Conservation (phyloP, 2,329 filamentous ascomycete species). For the Periconia macrospinosa region DNA sequence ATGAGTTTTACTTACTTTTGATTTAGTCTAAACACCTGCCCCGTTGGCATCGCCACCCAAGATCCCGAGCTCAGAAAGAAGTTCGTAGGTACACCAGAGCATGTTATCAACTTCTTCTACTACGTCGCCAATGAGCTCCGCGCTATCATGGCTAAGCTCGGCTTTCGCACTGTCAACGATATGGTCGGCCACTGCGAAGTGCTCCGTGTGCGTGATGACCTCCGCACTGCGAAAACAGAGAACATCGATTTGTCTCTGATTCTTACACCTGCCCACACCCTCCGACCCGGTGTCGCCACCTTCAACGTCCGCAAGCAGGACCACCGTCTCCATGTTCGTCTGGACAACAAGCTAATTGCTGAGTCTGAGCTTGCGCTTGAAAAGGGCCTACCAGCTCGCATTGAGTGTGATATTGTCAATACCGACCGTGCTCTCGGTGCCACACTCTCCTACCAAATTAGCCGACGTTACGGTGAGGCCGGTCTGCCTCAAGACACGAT, state of each 20-base stretch:
- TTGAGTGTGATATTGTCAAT: conserved; percentile 96
- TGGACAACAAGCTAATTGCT: conserved; percentile 96
- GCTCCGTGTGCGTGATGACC: conserved; percentile 82
- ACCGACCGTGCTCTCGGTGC: conserved; percentile 93
- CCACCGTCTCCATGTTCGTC: conserved; percentile 85
- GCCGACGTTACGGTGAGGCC: conserved; percentile 85
- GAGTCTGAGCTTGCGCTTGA: conserved; percentile 93
- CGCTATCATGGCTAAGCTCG: conserved; percentile 94
- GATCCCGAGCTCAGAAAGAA: conserved; percentile 94
- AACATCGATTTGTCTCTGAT: conserved; percentile 94
- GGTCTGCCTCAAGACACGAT: conserved; percentile 91
- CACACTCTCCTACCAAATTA: conserved; percentile 93
- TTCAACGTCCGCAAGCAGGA: conserved; percentile 99
- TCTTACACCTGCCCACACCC: conserved; percentile 91
- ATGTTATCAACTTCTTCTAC: conserved; percentile 99
- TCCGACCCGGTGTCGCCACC: conserved; percentile 89
- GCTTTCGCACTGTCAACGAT: conserved; percentile 93
- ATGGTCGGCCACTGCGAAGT: conserved; percentile 94
- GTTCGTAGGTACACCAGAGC: conserved; percentile 89
- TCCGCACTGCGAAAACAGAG: conserved; percentile 83
- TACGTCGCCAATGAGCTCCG: conserved; percentile 95
- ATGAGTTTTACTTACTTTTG: conserved; percentile 9
- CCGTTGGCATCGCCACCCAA: conserved; percentile 93
- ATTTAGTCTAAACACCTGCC: conserved; percentile 68
- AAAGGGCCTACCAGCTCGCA: conserved; percentile 88